phyloP scores from a whole-genome alignment of 176 grass and related monocot species.

The Juncus inflexus region DNA sequence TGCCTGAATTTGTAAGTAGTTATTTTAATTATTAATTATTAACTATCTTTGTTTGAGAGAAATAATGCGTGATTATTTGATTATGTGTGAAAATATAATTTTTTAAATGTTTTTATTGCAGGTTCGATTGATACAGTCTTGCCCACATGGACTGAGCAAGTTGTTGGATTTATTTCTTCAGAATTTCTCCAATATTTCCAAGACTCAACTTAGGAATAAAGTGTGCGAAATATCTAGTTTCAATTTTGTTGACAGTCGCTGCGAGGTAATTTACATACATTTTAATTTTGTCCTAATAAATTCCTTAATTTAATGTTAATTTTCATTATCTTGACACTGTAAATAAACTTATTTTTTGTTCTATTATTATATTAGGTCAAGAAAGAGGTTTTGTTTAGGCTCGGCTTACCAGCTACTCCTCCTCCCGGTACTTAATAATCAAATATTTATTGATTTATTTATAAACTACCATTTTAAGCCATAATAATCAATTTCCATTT shows the following conservation, averaged over 20 bases:
- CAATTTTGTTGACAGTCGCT: constrained; percentile 50
- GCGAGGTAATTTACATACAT: constrained; percentile 51
- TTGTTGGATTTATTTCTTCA: constrained; percentile 65
- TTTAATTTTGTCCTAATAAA: constrained; percentile 1
- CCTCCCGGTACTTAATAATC: constrained; percentile 26
- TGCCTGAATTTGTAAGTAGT: constrained; percentile 81
- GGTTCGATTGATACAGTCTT: constrained; percentile 68
- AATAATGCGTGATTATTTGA: neutral
- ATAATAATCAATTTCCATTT: neutral
- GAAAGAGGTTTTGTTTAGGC: constrained; percentile 70
- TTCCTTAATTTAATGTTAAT: neutral
- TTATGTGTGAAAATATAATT: neutral
- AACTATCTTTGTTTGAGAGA: neutral
- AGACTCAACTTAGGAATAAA: constrained; percentile 67
- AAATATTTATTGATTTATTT: constrained; percentile 3
- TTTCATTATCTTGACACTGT: neutral
- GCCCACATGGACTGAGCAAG: constrained; percentile 65
- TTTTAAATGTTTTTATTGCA: constrained; percentile 30
- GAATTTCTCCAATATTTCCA: constrained; percentile 53
- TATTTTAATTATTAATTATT: neutral
- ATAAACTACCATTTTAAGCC: neutral
- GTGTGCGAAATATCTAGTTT: constrained; percentile 78
- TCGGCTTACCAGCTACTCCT: constrained; percentile 56
- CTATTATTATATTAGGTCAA: constrained; percentile 61
- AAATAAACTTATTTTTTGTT: neutral